A percentile compares a stretch with the other conserved stretches of the same genome.
These are phyloP conservation scores for Kwoniella botswanensis DNA, from an alignment of 768 basidiomycete species.

Conservation along the genomic window DNA sequence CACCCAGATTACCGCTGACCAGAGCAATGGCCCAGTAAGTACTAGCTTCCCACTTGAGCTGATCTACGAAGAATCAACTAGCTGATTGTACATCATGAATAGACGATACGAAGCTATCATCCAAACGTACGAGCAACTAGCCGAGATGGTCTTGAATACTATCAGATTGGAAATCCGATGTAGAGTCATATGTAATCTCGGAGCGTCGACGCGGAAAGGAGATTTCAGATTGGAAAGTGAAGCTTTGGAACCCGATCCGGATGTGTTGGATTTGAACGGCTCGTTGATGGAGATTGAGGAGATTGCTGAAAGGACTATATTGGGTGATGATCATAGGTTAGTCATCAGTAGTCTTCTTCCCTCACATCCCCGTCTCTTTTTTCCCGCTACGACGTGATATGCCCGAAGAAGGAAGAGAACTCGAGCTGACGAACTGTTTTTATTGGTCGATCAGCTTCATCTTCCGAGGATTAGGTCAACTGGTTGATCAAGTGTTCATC, in stretches of 20 bases:
- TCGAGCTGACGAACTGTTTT: neutral
- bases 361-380: neutral
- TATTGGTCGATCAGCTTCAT: conserved; percentile 68
- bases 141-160: conserved; percentile 82
- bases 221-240: conserved; percentile 82
- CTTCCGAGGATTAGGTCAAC: conserved; percentile 79
- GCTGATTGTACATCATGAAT: conserved; percentile 11
- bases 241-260: conserved; percentile 86
- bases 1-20: conserved; percentile 76
- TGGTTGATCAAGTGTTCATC: conserved; percentile 84
- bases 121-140: conserved; percentile 87
- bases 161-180: conserved; percentile 87
- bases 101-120: conserved; percentile 91
- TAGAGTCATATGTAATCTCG: conserved; percentile 77
- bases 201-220: conserved; percentile 81
- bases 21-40: conserved; percentile 86
- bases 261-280: conserved; percentile 80
- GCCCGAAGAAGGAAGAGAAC: neutral
- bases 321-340: conserved; percentile 71
- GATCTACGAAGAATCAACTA: neutral
- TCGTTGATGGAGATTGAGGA: conserved; percentile 80
- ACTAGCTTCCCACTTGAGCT: neutral
- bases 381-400: neutral
- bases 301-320: conserved; percentile 67
- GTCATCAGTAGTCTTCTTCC: conserved; percentile 47